Evolutionary conservation across 768 basidiomycete genomes (phyloP).

Genomic region (Tricholoma terreum): DNA sequence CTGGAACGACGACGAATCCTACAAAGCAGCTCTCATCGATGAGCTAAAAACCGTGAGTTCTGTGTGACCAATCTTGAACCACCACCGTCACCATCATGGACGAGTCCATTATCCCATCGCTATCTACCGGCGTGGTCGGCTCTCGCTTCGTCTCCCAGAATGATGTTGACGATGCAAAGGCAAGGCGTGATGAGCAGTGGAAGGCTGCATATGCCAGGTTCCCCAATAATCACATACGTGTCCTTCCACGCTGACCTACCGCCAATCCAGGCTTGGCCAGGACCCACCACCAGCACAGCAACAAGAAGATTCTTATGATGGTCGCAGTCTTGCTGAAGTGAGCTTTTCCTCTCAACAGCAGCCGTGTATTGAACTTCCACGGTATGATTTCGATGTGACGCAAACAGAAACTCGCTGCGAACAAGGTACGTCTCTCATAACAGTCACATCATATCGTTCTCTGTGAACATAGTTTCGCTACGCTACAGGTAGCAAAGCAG

Average conservation of each 20-base stretch:
- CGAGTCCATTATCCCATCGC: conserved; percentile 63
- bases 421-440: conserved; percentile 52
- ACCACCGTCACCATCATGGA: conserved; percentile 56
- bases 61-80: background rate
- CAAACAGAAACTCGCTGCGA: conserved; percentile 82
- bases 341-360: conserved; percentile 27
- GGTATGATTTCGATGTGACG: conserved; percentile 40
- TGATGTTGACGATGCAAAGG: conserved; percentile 72
- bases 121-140: conserved; percentile 70
- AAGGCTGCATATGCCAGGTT: conserved; percentile 86
- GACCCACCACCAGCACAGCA: conserved; percentile 80
- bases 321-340: conserved; percentile 86
- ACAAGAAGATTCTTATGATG: conserved; percentile 75
- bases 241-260: background rate
- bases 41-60: too few species aligned
- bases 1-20: too few species aligned
- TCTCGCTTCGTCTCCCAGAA: conserved; percentile 81
- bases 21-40: too few species aligned
- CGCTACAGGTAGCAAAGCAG: conserved; percentile 73
- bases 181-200: conserved; percentile 80
- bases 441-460: background rate
- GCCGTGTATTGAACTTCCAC: conserved; percentile 44
- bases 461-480: conserved; percentile 13
- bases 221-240: background rate
- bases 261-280: conserved; percentile 62